These are phyloP conservation scores for Pleurostoma richardsiae DNA, from an alignment of 2,329 filamentous ascomycete species.

Conservation along the genomic window DNA sequence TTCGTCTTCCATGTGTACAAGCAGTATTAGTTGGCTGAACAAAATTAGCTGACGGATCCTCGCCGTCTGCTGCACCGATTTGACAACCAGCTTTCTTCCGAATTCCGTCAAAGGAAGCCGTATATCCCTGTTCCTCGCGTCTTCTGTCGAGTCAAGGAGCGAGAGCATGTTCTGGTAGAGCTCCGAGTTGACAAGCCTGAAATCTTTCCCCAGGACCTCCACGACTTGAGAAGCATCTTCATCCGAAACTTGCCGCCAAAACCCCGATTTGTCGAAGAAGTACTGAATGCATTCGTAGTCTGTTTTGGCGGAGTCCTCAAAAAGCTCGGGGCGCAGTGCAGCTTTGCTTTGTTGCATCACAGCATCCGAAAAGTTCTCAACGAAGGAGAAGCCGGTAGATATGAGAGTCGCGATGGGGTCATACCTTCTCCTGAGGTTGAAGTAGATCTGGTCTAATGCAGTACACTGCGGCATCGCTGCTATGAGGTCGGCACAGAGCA, in stretches of 20 bases:
- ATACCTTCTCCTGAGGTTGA: conserved; percentile 50
- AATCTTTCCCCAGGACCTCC: conserved; percentile 61
- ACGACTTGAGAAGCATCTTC: conserved; percentile 72
- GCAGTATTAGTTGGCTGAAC: conserved; percentile 75
- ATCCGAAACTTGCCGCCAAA: conserved; percentile 75
- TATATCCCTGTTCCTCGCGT: conserved; percentile 38
- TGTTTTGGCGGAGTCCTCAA: conserved; percentile 65
- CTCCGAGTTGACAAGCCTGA: conserved; percentile 49
- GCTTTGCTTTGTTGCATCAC: conserved; percentile 64
- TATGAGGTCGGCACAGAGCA: conserved; percentile 76
- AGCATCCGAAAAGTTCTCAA: conserved; percentile 64
- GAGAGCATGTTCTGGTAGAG: conserved; percentile 49
- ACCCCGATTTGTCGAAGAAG: conserved; percentile 74
- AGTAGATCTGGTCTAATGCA: conserved; percentile 66
- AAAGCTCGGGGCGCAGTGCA: conserved; percentile 67
- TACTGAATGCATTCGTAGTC: conserved; percentile 70
- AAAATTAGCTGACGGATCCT: conserved; percentile 68
- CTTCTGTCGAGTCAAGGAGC: conserved; percentile 38
- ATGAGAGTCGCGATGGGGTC: conserved; percentile 57
- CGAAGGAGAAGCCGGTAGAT: conserved; percentile 64
- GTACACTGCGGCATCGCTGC: conserved; percentile 78
- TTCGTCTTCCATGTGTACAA: conserved; percentile 83
- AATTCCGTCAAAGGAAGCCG: conserved; percentile 63
- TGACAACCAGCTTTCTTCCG: conserved; percentile 69
- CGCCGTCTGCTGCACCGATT: conserved; percentile 74